Base-by-base conservation (phyloP, 176 grass and related monocot genomes). In the Secale cereale region DNA sequence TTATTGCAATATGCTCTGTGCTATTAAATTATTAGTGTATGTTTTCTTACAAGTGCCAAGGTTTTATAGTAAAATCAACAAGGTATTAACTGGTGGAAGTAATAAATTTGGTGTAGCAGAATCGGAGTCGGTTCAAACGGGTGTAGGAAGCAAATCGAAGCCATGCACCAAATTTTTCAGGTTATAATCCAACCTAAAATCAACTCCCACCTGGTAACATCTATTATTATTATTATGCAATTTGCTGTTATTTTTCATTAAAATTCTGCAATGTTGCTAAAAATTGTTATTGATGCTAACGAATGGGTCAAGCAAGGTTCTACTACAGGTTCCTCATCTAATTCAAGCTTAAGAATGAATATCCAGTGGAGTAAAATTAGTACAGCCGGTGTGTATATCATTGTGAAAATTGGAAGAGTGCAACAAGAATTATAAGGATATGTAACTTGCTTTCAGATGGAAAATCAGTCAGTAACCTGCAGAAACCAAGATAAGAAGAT, bases 151-250 rank as follows among this genome's bases (percentile, higher is more conserved):
- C 95, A 98, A 98, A 95, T 95, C 78, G 87, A 98, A 98, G 93
- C 95, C 93, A 79, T 98, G 95, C 95, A 98, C 95, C 91, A 98
- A 98, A 90, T 95, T 98, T 95, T 98, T 98, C 95, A 98, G 95
- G 95, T 95, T 98, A 80, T 88, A 98, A 94, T 94, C 88, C 88
- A 80, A 90, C 86, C 76, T 94, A 95, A 91, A 91, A 93, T 74
- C 67, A 83, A 98, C 81, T 89, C 89, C 59, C 83, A 85, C 63
- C 77, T 92, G 83, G 85, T 93, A 92, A 91, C 85, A 79, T 91
- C 68, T 94, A 82, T 76, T 9, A 57, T 57, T 57, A 46, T 45
- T 89, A 59, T 85, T 91, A 70, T 88, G 80, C 82, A 80, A 57
- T 77, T 81, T 87, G 39, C 37, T 54, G 19, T 87, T 83, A 22